A percentile compares a stretch with the other conserved stretches of the same genome.
phyloP scores from a whole-genome alignment of 345 rosid species.

The Gossypioides kirkii region DNA sequence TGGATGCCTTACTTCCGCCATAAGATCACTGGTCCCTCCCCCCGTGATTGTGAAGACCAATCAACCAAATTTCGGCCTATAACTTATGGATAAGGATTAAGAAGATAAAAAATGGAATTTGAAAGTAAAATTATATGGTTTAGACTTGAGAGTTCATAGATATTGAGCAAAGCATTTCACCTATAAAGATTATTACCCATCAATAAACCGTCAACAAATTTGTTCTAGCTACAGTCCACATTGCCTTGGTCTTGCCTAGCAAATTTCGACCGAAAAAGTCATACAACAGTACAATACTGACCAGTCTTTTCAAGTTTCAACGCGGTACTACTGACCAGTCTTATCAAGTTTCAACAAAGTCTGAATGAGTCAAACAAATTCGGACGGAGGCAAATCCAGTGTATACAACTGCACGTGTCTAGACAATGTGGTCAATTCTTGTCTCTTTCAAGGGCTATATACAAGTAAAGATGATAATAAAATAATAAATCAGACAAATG shows the following conservation, averaged over 20 bases:
- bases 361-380: background rate
- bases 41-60: background rate
- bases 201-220: background rate
- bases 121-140: background rate
- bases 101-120: background rate
- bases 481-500: background rate
- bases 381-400: background rate
- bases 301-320: background rate
- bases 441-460: background rate
- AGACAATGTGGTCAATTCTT: background rate
- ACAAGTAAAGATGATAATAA: background rate
- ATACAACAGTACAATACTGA: background rate
- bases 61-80: background rate
- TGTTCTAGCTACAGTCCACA: background rate
- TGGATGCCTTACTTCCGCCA: background rate
- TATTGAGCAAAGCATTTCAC: background rate
- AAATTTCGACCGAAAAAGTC: background rate
- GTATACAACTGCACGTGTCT: background rate
- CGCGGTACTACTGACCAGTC: background rate
- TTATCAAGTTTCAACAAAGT: background rate
- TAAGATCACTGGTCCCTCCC: background rate
- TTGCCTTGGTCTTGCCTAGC: background rate
- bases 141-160: background rate
- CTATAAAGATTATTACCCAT: background rate
- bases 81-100: conserved; percentile 8